A percentile compares a stretch with the other conserved stretches of the same genome.
These are phyloP conservation scores for Salmacisia buchloeana DNA, from an alignment of 1,284 basidiomycete species.

Conservation along the genomic window DNA sequence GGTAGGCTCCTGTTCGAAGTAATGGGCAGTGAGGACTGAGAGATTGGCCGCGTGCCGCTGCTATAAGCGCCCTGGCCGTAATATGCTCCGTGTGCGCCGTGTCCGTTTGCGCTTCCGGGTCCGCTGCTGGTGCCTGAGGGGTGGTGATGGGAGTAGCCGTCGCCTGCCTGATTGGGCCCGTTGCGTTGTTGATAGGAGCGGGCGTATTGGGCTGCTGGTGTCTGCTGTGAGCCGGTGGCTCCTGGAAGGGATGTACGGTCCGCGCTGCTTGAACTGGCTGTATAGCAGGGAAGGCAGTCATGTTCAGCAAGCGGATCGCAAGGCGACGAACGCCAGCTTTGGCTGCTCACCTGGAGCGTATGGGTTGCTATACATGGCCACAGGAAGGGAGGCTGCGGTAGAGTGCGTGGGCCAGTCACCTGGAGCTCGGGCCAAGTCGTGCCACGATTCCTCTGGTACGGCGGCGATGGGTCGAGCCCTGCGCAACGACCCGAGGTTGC, in stretches of 20 bases:
- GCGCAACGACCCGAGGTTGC: too few relatives aligned
- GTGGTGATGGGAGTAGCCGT: neutral
- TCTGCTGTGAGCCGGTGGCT: neutral
- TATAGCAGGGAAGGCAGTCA: neutral
- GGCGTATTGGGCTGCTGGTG: neutral
- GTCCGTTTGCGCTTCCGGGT: neutral
- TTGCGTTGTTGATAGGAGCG: constrained; percentile 7
- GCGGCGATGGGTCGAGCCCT: too few relatives aligned
- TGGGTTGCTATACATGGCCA: constrained; percentile 3
- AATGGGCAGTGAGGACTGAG: too few relatives aligned
- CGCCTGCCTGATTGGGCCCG: neutral
- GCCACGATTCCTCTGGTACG: too few relatives aligned
- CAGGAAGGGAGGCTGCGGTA: too few relatives aligned
- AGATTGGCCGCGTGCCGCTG: too few relatives aligned
- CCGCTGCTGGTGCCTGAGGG: neutral
- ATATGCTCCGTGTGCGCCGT: too few relatives aligned
- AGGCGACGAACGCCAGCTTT: neutral
- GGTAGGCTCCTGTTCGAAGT: too few relatives aligned
- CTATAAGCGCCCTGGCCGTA: too few relatives aligned
- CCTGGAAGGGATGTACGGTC: too few relatives aligned
- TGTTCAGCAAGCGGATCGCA: neutral
- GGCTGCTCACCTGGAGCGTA: neutral
- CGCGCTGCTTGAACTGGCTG: neutral
- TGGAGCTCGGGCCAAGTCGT: too few relatives aligned
- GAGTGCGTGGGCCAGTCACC: too few relatives aligned